Conservation (phyloP, 116 monocot genomes). For the Trichopus zeylanicus region DNA sequence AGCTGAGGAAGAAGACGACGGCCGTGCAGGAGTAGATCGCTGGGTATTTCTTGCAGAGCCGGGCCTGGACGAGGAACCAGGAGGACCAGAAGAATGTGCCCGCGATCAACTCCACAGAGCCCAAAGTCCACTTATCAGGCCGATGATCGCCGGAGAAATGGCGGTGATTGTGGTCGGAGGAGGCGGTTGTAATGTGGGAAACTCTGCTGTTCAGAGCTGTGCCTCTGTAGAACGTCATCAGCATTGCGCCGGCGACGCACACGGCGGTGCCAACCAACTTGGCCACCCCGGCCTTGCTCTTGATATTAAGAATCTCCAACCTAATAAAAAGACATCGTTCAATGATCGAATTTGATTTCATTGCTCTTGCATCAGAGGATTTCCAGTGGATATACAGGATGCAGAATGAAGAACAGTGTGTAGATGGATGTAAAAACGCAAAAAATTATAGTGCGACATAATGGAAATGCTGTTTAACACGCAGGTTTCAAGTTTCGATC, state of each 20-base stretch:
- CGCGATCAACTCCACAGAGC: slow-evolving; percentile 34
- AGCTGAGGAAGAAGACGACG: slow-evolving; percentile 61
- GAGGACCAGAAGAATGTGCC: slow-evolving; percentile 42
- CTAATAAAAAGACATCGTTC: slow-evolving; percentile 4
- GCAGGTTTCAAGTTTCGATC: too few species aligned
- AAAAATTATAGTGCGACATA: too few species aligned
- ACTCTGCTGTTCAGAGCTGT: slow-evolving; percentile 12
- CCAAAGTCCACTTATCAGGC: slow-evolving; percentile 36
- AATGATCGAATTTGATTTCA: too few species aligned
- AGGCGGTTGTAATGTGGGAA: background rate
- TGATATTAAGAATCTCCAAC: slow-evolving; percentile 26
- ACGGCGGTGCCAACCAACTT: slow-evolving; percentile 31
- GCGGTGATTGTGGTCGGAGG: background rate
- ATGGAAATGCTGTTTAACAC: too few species aligned
- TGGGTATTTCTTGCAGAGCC: slow-evolving; percentile 50
- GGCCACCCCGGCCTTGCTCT: slow-evolving; percentile 26
- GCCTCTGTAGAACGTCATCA: slow-evolving; percentile 51
- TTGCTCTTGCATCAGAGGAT: too few species aligned
- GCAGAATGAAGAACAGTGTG: background rate
- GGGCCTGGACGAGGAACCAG: slow-evolving; percentile 72
- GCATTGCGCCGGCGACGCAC: slow-evolving; percentile 28
- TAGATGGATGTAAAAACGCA: background rate
- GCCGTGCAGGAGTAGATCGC: slow-evolving; percentile 54
- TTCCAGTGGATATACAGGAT: too few species aligned
- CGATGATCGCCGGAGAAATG: background rate